Base-by-base conservation (phyloP, 805 yeast species). In the Peterozyma toletana region DNA sequence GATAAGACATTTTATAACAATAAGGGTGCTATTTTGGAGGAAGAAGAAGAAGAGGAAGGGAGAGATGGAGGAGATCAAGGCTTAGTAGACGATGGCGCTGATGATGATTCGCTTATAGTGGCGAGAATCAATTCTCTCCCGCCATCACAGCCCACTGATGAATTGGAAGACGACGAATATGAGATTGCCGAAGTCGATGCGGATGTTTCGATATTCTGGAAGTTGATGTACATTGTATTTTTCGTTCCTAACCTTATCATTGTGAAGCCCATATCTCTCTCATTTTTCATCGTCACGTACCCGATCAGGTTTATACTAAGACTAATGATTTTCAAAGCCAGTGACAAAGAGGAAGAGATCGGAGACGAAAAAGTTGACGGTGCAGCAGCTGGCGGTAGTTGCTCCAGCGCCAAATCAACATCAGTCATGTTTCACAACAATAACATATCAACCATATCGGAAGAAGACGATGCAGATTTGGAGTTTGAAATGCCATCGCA, bases 281-380 rank as follows among this genome's bases (percentile, higher is more conserved):
- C 72, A 1, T 70, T 85, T 75, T 67, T 63, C 41, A 48, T 81
- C n/a, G 45, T 76, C 5, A 69, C 80, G 2, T 77, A 71, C 53
- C 90, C 90, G 0, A 60, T 80, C 48, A 64, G 69, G 44, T 53
- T 75, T 17, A 35, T 37, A 18, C 14, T 27, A 9, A 15, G 17
- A 5, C 30, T 15, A 14, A 54, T 77, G 29, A 55, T 49, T 33
- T 11, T 15, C 11, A 29, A 21, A n/a, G 35, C 18, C 9, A 13
- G 14, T 16, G 30, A 30, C 14, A 37, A 45, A n/a, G 15, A 27
- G 10, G 37, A 40, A 15, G 5, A 17, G 13, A 15, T 15, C 14
- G 29, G 9, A 31, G 13, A 39, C 10, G 13, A 18, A 10, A 5
- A 39, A 15, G 35, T 38, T 13, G 35, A 30, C 30, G 27, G 16